Evolutionary conservation across 176 grass and related monocot species (phyloP), one percentile per base, ranked within the genome.

Genomic region (Pharus latifolius): DNA sequence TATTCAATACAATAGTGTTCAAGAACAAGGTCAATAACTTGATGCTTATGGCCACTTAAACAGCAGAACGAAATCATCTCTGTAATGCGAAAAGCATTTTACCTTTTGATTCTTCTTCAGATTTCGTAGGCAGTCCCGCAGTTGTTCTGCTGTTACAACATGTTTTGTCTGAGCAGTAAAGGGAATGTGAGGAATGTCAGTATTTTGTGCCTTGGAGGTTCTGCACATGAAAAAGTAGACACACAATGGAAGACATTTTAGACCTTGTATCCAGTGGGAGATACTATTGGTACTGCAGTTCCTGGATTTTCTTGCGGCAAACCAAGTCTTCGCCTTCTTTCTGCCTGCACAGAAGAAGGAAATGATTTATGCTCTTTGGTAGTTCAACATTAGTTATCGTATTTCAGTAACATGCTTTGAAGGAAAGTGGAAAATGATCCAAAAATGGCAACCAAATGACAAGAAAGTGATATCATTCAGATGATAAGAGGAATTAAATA

Each of bases 81-180:
- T 52, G 52, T 7, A 74, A 53, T n/a, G 5, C 49, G n/a, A 57
- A 15, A n/a, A 68, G 11, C 15, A 31, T 13, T 76, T 65, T 83
- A 92, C 93, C 86, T 97, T 92, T 80, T 97, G 58, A 75, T 84
- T 89, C 60, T 61, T 92, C 62, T 80, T 97, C 20, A 92, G 69
- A 83, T 23, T 69, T 69, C 89, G 81, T 57, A 97, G 75, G 64
- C 89, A 78, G n/a, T 85, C 83, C 48, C 78, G 82, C 73, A 92
- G 60, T 33, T 90, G 77, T 62, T 88, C 92, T 57, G 86, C 60
- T 64, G 38, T 83, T 31, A 60, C 54, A 33, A 46, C 59, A 50
- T n/a, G 49, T 51, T 84, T 78, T 49, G 76, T 72, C 90, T 94
- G 49, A 50, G 33, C 17, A 58, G 69, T 59, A 8, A 49, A 83